phyloP scores from a whole-genome alignment of 345 rosid genomes.

The Carallia brachiata region DNA sequence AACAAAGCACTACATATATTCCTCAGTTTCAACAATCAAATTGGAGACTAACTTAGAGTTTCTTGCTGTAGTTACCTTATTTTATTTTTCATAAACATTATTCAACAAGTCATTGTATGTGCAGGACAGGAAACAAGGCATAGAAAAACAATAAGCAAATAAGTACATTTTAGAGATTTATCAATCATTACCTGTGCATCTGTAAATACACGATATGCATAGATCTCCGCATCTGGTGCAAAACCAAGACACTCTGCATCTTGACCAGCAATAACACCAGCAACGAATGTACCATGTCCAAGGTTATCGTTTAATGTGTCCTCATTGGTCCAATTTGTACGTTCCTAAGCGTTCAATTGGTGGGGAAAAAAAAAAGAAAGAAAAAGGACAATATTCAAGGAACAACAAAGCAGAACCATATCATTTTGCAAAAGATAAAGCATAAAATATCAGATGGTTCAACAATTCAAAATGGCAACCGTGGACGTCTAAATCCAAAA shows the following conservation, averaged over 20 bases:
- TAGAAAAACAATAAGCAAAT: slow-evolving; percentile 3
- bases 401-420: too few species aligned
- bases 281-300: slow-evolving; percentile 99
- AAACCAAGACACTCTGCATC: slow-evolving; percentile 90
- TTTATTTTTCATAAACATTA: too few species aligned
- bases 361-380: too few species aligned
- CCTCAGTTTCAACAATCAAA: too few species aligned
- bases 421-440: too few species aligned
- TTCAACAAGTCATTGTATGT: too few species aligned
- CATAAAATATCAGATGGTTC: background rate
- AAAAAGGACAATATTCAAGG: too few species aligned
- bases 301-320: slow-evolving; percentile 96
- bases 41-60: too few species aligned
- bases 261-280: slow-evolving; percentile 94
- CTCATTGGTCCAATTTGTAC: slow-evolving; percentile 97
- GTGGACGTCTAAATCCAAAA: background rate
- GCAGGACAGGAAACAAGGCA: too few species aligned
- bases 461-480: background rate
- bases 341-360: slow-evolving; percentile 52
- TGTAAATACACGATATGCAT: slow-evolving; percentile 94
- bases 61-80: too few species aligned
- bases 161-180: slow-evolving; percentile 14
- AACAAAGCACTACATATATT: too few species aligned
- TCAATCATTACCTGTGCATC: slow-evolving; percentile 93
- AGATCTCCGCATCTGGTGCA: slow-evolving; percentile 90